Conservation (phyloP, 768 basidiomycete genomes). For the Russula emetica region DNA sequence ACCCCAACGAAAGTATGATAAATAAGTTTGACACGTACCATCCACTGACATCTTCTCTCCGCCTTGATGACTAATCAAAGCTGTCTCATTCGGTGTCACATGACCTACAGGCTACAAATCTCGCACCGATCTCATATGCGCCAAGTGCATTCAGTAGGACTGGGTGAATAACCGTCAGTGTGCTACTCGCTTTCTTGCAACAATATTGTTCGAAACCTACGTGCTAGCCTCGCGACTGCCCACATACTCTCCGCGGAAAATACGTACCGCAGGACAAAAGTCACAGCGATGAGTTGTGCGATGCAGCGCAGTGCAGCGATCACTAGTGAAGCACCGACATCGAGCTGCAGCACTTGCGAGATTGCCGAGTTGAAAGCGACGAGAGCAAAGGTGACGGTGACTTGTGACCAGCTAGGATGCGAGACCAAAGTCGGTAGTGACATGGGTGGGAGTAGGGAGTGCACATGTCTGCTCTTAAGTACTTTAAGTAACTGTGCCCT, state of each 20-base stretch:
- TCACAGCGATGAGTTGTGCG: background rate
- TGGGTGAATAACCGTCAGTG: background rate
- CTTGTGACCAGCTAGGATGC: too few species aligned
- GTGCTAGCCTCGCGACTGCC: background rate
- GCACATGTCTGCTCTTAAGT: too few species aligned
- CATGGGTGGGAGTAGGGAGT: too few species aligned
- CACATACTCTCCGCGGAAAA: background rate
- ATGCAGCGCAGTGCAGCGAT: background rate
- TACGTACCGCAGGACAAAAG: background rate
- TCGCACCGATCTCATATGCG: background rate
- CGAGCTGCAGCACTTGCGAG: background rate
- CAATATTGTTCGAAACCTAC: background rate
- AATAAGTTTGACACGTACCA: background rate
- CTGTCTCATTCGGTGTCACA: background rate
- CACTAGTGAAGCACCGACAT: background rate
- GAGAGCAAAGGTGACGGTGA: too few species aligned
- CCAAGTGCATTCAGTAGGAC: background rate
- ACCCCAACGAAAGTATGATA: too few species aligned
- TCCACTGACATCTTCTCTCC: background rate
- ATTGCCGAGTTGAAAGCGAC: background rate
- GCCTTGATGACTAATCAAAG: background rate
- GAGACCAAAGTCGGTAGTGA: too few species aligned
- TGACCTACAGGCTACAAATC: too few species aligned
- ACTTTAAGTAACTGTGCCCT: too few species aligned
- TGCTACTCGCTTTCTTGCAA: too few species aligned